Conservation (phyloP, 2,329 filamentous ascomycete genomes). For the Blumeriella jaapii region DNA sequence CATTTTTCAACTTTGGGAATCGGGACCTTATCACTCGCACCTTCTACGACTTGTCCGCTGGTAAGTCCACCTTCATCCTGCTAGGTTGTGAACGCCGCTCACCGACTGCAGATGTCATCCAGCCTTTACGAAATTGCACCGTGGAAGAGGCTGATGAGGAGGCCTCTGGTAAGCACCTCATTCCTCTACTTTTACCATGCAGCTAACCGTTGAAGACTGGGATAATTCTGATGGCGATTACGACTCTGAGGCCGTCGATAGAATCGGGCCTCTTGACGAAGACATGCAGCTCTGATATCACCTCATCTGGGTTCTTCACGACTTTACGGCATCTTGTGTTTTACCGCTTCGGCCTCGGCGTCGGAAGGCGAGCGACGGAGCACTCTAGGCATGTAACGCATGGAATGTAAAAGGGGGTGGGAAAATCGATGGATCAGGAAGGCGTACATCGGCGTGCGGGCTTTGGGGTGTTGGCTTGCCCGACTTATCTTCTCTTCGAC, state of each 20-base stretch:
- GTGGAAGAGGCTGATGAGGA: conserved; percentile 30
- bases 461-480: too few relatives aligned
- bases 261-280: conserved; percentile 33
- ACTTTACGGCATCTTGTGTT: conserved; percentile 7
- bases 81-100: conserved; percentile 6
- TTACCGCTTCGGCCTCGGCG: too few relatives aligned
- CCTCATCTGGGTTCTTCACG: not conserved
- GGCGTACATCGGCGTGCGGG: too few relatives aligned
- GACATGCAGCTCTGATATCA: conserved; percentile 1
- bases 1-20: conserved; percentile 18
- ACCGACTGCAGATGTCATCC: conserved; percentile 19
- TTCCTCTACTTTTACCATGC: not conserved
- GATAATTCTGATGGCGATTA: conserved; percentile 26
- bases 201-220: conserved; percentile 20
- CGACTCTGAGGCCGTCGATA: conserved; percentile 35
- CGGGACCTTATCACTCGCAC: conserved; percentile 8
- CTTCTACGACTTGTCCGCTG: conserved; percentile 11
- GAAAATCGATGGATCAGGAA: too few relatives aligned
- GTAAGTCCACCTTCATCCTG: conserved; percentile 12
- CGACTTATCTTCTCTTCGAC: too few relatives aligned
- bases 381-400: too few relatives aligned
- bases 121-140: conserved; percentile 21
- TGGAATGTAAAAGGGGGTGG: too few relatives aligned
- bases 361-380: too few relatives aligned
- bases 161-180: conserved; percentile 27